Evolutionary conservation across 1,284 basidiomycete species (phyloP).

Genomic region (Taiwanofungus camphoratus): DNA sequence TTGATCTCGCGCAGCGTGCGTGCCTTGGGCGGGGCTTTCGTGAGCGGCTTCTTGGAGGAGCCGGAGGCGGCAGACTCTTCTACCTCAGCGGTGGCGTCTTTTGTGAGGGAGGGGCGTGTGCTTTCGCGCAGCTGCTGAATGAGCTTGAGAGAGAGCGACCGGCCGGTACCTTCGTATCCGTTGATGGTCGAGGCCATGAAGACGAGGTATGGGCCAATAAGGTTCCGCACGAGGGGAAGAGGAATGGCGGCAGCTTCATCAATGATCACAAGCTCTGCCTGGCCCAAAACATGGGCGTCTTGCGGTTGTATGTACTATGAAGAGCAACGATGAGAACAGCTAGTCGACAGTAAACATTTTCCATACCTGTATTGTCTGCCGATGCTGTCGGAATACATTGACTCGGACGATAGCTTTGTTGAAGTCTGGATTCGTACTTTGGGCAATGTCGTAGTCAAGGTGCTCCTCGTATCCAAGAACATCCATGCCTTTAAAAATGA

Average conservation of each 20-base stretch:
- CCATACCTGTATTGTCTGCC: conserved; percentile 89
- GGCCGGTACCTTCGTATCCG: conserved; percentile 98
- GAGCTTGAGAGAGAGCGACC: conserved; percentile 95
- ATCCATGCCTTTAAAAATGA: conserved; percentile 96
- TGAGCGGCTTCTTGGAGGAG: conserved; percentile 44
- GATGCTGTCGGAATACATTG: conserved; percentile 89
- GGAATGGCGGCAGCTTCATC: conserved; percentile 99
- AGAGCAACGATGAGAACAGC: conserved; percentile 4
- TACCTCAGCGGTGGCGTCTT: conserved; percentile 46
- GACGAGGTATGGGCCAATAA: conserved; percentile 96
- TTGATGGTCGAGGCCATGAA: conserved; percentile 99
- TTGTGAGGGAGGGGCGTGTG: conserved; percentile 67
- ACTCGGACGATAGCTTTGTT: conserved; percentile 95
- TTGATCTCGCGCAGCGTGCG: conserved; percentile 91
- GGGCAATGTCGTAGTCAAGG: conserved; percentile 93
- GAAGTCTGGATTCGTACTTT: conserved; percentile 92
- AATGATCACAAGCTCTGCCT: conserved; percentile 96
- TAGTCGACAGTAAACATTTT: not conserved
- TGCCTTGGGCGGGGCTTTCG: conserved; percentile 58
- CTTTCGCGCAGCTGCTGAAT: conserved; percentile 95
- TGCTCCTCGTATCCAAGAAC: conserved; percentile 96
- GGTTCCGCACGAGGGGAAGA: conserved; percentile 88
- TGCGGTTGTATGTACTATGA: conserved; percentile 93
- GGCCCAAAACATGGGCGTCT: conserved; percentile 95
- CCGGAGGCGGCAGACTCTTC: conserved; percentile 37